Base-by-base conservation (phyloP, 2,329 filamentous ascomycete genomes). In the Apiospora rasikravindrae region DNA sequence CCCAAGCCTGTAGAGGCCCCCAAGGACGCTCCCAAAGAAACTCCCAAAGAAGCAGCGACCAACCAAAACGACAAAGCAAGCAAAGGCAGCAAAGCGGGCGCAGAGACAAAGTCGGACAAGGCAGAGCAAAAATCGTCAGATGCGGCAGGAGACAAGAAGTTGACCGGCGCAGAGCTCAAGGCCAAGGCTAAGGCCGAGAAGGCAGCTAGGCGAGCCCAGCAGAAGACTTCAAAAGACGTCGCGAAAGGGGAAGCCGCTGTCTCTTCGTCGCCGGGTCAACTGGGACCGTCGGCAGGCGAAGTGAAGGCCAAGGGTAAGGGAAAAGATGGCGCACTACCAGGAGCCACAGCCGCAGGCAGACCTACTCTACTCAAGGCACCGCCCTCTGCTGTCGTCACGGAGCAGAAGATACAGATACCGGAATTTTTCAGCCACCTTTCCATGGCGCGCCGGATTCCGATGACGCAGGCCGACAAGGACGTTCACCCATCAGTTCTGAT, bases 151-250 rank as follows among this genome's bases (percentile, higher is more conserved):
- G 76, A 81, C 26, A 78, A 82, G 77, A 93, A 94, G 81, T 85
- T 93, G 44, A 90, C 93, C 1, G 88, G 88, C 47, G 94, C 94
- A 26, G 93, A 97, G 82, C 81, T 97, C 78, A 98, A 98, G 84
- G 96, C 95, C 78, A 91, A 90, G 81, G 92, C 93, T 74, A 96
- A 98, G 82, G 95, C 94, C 44, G 96, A 98, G 81, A 98, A 98
- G 85, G 93, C 93, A 70, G 95, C 95, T 67, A 88, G 94, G 73
- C 89, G 96, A 84, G 94, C 93, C 68, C 91, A 91, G 79, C 90
- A 88, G 78, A 94, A 92, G 80, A 85, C 86, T 42, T 85, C 87
- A 4, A 88, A 88, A 74, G 83, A 85, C 1, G 83, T 82, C 71
- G 81, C 81, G 26, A 83, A 83, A 14, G 79, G 82, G 75, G 76